Conservation (phyloP, 495 filamentous ascomycete species). For the Tuber indicum region DNA sequence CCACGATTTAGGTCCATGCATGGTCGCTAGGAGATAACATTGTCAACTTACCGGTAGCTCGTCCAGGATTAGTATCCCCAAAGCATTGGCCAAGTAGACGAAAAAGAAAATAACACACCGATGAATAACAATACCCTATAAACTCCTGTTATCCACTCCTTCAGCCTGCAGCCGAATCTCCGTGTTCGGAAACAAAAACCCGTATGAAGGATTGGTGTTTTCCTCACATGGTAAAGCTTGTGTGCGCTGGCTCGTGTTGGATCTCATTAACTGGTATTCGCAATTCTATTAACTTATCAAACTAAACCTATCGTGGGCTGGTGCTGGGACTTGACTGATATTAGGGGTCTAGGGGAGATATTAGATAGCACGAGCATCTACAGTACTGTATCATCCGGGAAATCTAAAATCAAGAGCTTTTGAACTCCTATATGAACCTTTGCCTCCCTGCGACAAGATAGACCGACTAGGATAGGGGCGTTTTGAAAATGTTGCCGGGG, state of each 20-base stretch:
- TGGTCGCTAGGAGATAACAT: neutral
- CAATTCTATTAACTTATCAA: no score
- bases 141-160: no score
- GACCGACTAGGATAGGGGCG: neutral
- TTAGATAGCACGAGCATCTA: no score
- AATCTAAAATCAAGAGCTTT: neutral
- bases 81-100: neutral
- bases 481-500: neutral
- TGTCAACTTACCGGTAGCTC: neutral
- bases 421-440: neutral
- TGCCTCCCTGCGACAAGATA: neutral
- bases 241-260: no score
- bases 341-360: no score
- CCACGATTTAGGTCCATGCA: neutral
- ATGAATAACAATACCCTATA: neutral
- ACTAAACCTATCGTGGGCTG: no score
- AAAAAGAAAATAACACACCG: neutral
- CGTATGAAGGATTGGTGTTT: no score
- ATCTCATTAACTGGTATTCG: no score
- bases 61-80: neutral
- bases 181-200: no score
- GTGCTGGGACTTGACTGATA: no score
- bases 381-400: neutral
- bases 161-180: no score
- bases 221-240: no score